These are phyloP conservation scores for Sherardia arvensis DNA, from an alignment of 257 asterid species.

Conservation along the genomic window DNA sequence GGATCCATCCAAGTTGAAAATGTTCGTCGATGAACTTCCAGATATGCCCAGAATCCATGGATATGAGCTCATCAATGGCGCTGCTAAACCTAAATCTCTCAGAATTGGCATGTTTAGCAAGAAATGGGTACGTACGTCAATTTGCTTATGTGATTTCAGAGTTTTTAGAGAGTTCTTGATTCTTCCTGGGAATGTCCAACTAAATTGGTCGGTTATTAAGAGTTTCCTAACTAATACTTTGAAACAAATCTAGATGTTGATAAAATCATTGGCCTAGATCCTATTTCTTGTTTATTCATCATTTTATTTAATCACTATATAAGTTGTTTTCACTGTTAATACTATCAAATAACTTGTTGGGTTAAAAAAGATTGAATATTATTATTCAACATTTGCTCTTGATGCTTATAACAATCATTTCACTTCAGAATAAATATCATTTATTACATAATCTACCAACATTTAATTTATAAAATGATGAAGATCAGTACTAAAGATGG, in stretches of 20 bases:
- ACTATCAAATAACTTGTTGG: too few species aligned
- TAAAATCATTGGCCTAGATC: not conserved
- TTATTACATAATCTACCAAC: too few species aligned
- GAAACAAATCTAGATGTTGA: too few species aligned
- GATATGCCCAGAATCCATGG: constrained; percentile 71
- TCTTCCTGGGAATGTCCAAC: not conserved
- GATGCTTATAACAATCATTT: too few species aligned
- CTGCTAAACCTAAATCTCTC: constrained; percentile 30
- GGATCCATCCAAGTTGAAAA: constrained; percentile 36
- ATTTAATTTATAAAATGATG: not conserved
- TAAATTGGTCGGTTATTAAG: not conserved
- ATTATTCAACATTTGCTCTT: too few species aligned
- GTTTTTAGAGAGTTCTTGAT: not conserved
- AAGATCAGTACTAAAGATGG: not conserved
- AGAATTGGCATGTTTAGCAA: constrained; percentile 65
- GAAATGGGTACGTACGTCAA: constrained; percentile 62
- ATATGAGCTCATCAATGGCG: constrained; percentile 28
- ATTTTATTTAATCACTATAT: too few species aligned
- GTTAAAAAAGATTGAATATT: too few species aligned
- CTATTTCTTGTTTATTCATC: not conserved
- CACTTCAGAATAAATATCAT: too few species aligned
- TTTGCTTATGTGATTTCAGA: not conserved
- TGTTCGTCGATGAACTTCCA: constrained; percentile 63
- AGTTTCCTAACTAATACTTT: too few species aligned
- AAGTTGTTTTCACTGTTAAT: too few species aligned